These are phyloP conservation scores for Venturia pyrina DNA, from an alignment of 2,329 filamentous ascomycete genomes.

Conservation along the genomic window DNA sequence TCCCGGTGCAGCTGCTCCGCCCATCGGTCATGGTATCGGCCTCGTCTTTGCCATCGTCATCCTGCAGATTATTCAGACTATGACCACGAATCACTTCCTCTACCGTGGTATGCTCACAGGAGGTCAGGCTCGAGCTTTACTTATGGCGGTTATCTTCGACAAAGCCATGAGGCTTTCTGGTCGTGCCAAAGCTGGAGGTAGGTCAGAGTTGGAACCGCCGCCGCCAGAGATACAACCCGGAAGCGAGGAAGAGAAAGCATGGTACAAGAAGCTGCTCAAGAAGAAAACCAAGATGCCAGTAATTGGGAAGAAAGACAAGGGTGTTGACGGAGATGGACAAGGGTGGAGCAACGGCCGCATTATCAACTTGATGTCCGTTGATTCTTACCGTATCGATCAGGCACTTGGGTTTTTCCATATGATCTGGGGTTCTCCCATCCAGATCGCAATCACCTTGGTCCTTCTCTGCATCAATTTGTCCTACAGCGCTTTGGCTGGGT, in stretches of 20 bases:
- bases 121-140: constrained; percentile 67
- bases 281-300: constrained; percentile 31
- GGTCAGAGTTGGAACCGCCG: constrained; percentile 27
- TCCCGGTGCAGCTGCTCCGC: constrained; percentile 45
- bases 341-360: constrained; percentile 93
- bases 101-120: constrained; percentile 89
- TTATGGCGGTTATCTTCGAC: constrained; percentile 83
- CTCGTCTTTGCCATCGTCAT: constrained; percentile 72
- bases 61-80: constrained; percentile 76
- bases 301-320: constrained; percentile 33
- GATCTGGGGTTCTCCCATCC: constrained; percentile 76
- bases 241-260: constrained; percentile 41
- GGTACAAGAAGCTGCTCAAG: constrained; percentile 37
- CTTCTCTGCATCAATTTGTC: constrained; percentile 78
- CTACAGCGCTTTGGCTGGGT: constrained; percentile 83
- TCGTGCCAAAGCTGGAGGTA: constrained; percentile 74
- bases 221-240: constrained; percentile 36
- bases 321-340: constrained; percentile 56
- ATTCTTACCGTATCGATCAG: constrained; percentile 86
- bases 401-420: constrained; percentile 85
- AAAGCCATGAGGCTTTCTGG: constrained; percentile 86
- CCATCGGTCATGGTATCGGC: constrained; percentile 67
- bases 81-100: constrained; percentile 82
- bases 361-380: constrained; percentile 88
- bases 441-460: constrained; percentile 66